Base-by-base conservation (phyloP, 2,329 filamentous ascomycete genomes). In the Bisporella sp. region DNA sequence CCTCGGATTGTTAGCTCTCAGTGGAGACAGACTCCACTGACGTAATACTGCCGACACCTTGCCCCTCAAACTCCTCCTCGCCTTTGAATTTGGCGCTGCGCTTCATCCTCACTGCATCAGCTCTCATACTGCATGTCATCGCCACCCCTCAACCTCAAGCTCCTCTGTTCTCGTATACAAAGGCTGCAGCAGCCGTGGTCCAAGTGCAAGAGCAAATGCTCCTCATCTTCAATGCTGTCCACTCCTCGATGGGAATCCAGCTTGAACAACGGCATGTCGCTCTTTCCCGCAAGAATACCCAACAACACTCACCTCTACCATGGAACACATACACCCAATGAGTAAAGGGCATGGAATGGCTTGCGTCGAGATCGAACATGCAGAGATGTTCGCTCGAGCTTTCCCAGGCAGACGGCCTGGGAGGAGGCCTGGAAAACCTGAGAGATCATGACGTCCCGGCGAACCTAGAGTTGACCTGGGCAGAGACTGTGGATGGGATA, bases 351-450 rank as follows among this genome's bases (percentile, higher is more conserved):
- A 76, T 73, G 3, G 82, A 89, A 59, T 89, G 85, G 85, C 71
- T 90, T 1, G 86, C 87, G 0, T 89, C 60, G 86, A 90, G 63
- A 76, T 84, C 4, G 85, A 90, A 59, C 87, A 90, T 65, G 82
- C 85, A 0, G 72, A 85, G 56, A 63, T 72, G 3, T 89, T 90
- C 66, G 81, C 84, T 1, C 21, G 21, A 75, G 8, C 69, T 88
- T 4, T 67, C 89, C 3, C 87, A 88, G 59, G 63, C 89, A 12
- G 85, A 89, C 60, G 85, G 85, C 4, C 82, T 84, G 71, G 77
- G 78, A 3, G 85, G 82, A 0, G 85, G 72, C 0, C 57, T 84
- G 7, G 72, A 7, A 7, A 65, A 43, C 52, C 65, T 58, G 48
- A 79, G 64, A 82, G 77, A 77, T 7, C 71, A 86, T n/a, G 79